A percentile compares a stretch with the other conserved stretches of the same genome.
Conservation (phyloP, 1,139 yeast genomes). For the Saccharomyces pastorianus region DNA sequence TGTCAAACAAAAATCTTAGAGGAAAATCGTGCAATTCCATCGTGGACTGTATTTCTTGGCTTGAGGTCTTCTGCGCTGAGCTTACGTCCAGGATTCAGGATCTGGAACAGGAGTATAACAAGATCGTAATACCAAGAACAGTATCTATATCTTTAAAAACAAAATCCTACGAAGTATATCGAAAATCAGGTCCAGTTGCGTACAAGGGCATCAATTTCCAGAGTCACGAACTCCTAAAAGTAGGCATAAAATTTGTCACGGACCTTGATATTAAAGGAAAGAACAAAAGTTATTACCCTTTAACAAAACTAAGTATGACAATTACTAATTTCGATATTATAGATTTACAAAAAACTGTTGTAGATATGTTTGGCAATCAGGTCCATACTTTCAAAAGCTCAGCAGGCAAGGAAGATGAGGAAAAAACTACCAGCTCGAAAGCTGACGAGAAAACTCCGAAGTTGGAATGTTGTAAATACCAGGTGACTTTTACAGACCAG, state of each 20-base stretch:
- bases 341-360: constrained; percentile 39
- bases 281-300: constrained; percentile 38
- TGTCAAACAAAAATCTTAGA: constrained; percentile 73
- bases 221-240: constrained; percentile 33
- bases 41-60: constrained; percentile 68
- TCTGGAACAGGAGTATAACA: constrained; percentile 55
- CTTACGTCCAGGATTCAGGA: constrained; percentile 63
- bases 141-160: constrained; percentile 35
- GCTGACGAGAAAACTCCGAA: neutral
- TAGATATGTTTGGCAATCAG: constrained; percentile 38
- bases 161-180: constrained; percentile 30
- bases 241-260: constrained; percentile 35
- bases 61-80: constrained; percentile 77
- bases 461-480: constrained; percentile 18
- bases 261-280: constrained; percentile 35
- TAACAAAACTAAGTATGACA: constrained; percentile 43
- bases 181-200: constrained; percentile 22
- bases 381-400: constrained; percentile 7
- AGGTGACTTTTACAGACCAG: constrained; percentile 9
- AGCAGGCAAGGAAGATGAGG: neutral
- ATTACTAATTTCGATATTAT: constrained; percentile 47
- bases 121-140: constrained; percentile 46
- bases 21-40: constrained; percentile 45
- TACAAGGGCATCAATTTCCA: constrained; percentile 12
- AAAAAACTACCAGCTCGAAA: neutral